Percentiles rank a stretch among this genome's conserved stretches.
These are phyloP conservation scores for Actinomortierella wolfii DNA, from an alignment of 371 early-diverging fungal species.

Conservation along the genomic window DNA sequence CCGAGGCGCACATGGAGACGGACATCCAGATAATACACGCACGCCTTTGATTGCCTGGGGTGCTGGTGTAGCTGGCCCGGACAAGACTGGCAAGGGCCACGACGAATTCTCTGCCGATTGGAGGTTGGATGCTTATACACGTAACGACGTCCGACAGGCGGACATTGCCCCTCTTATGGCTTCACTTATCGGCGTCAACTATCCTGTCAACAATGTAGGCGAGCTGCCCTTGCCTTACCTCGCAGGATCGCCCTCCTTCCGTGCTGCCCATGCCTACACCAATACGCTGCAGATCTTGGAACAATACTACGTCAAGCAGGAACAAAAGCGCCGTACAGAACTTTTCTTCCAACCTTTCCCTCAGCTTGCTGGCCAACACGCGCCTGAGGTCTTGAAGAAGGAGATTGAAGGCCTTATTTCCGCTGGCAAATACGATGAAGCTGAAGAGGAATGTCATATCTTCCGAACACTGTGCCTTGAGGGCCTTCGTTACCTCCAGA, in stretches of 20 bases:
- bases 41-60: slow-evolving; percentile 97
- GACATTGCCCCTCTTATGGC: slow-evolving; percentile 97
- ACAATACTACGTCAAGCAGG: slow-evolving; percentile 86
- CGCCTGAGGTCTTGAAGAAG: slow-evolving; percentile 54
- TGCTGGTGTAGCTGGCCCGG: slow-evolving; percentile 78
- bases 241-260: slow-evolving; percentile 63
- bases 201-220: slow-evolving; percentile 94
- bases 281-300: slow-evolving; percentile 87
- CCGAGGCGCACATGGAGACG: slow-evolving; percentile 91
- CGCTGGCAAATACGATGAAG: slow-evolving; percentile 60
- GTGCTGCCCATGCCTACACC: slow-evolving; percentile 73
- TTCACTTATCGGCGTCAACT: slow-evolving; percentile 80
- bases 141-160: slow-evolving; percentile 90
- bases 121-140: slow-evolving; percentile 57
- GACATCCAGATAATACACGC: slow-evolving; percentile 92
- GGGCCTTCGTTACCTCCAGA: slow-evolving; percentile 94
- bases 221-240: slow-evolving; percentile 82
- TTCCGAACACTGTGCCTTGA: slow-evolving; percentile 71
- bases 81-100: slow-evolving; percentile 47
- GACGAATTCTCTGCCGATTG: slow-evolving; percentile 76
- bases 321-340: slow-evolving; percentile 74
- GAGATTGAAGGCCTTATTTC: slow-evolving; percentile 69
- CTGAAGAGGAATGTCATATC: slow-evolving; percentile 62
- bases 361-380: slow-evolving; percentile 55
- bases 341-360: slow-evolving; percentile 79